A percentile compares a stretch with the other conserved stretches of the same genome.
Evolutionary conservation across 2,329 filamentous ascomycete genomes (phyloP).

Genomic region (Emergomyces orientalis): DNA sequence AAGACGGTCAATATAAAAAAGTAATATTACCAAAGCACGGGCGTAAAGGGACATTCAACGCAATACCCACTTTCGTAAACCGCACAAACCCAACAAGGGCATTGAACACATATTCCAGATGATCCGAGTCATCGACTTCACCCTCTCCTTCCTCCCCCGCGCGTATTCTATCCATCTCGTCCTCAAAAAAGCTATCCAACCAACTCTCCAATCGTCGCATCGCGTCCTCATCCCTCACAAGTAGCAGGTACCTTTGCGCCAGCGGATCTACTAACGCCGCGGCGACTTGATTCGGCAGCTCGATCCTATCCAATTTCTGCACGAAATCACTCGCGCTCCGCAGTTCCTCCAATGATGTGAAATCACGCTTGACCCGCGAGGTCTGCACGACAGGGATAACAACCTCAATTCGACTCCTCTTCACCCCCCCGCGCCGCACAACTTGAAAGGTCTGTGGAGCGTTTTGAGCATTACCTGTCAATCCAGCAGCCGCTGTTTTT

Average conservation of each 20-base stretch:
- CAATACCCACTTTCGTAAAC: constrained; percentile 29
- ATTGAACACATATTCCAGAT: constrained; percentile 28
- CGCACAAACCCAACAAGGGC: constrained; percentile 28
- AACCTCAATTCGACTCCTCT: constrained; percentile 42
- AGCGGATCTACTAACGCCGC: constrained; percentile 67
- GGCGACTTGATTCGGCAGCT: constrained; percentile 72
- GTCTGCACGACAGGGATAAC: constrained; percentile 63
- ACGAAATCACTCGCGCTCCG: constrained; percentile 62
- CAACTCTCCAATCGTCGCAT: constrained; percentile 30
- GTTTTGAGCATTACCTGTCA: not conserved
- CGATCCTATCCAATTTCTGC: constrained; percentile 64
- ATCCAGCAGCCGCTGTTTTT: constrained; percentile 28
- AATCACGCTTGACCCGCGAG: constrained; percentile 56
- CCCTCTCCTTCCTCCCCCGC: constrained; percentile 33
- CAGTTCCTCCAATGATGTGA: constrained; percentile 60
- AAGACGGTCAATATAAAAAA: constrained; percentile 4
- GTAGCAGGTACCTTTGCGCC: constrained; percentile 63
- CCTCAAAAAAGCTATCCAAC: constrained; percentile 32
- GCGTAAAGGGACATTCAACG: not conserved
- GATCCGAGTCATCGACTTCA: constrained; percentile 30
- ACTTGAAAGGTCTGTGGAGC: constrained; percentile 55
- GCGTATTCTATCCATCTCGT: constrained; percentile 27
- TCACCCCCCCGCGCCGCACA: constrained; percentile 44
- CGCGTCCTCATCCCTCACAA: constrained; percentile 51
- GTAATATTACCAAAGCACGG: not conserved